Percentiles rank a stretch among this genome's conserved stretches.
Evolutionary conservation across 257 asterid genomes (phyloP).

Genomic region (Eustoma russellianum): DNA sequence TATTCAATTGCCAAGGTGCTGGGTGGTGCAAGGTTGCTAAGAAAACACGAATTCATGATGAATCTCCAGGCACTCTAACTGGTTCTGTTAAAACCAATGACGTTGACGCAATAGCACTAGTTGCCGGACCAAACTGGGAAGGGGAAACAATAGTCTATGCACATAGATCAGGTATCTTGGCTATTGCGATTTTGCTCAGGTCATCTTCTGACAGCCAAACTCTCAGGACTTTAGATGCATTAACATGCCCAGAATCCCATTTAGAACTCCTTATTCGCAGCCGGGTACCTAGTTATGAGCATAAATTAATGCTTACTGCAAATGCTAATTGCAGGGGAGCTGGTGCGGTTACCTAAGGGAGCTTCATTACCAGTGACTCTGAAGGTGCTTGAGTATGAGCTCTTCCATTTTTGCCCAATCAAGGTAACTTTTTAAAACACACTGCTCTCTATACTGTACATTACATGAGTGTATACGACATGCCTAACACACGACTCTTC

Average conservation of each 20-base stretch:
- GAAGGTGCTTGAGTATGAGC: conserved; percentile 74
- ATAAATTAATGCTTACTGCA: background rate
- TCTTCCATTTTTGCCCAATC: conserved; percentile 81
- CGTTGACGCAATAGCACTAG: conserved; percentile 51
- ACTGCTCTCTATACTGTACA: no score
- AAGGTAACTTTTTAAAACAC: conserved; percentile 34
- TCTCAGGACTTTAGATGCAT: background rate
- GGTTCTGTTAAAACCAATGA: conserved; percentile 65
- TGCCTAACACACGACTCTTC: background rate
- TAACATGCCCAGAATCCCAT: background rate
- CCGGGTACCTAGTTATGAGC: background rate
- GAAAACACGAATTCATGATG: conserved; percentile 79
- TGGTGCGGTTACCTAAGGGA: conserved; percentile 52
- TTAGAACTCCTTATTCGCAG: background rate
- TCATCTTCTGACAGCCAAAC: background rate
- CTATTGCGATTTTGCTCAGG: no score
- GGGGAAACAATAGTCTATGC: conserved; percentile 69
- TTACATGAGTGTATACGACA: no score
- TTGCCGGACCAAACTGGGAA: conserved; percentile 70
- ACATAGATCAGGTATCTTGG: conserved; percentile 49
- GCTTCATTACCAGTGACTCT: conserved; percentile 81
- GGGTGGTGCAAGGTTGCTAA: conserved; percentile 85
- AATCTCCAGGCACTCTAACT: conserved; percentile 84
- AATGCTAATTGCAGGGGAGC: conserved; percentile 28
- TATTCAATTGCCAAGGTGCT: conserved; percentile 97